A percentile compares a stretch with the other conserved stretches of the same genome.
Evolutionary conservation across 768 basidiomycete species (phyloP).

Genomic region (Leucocoprinus sp.): DNA sequence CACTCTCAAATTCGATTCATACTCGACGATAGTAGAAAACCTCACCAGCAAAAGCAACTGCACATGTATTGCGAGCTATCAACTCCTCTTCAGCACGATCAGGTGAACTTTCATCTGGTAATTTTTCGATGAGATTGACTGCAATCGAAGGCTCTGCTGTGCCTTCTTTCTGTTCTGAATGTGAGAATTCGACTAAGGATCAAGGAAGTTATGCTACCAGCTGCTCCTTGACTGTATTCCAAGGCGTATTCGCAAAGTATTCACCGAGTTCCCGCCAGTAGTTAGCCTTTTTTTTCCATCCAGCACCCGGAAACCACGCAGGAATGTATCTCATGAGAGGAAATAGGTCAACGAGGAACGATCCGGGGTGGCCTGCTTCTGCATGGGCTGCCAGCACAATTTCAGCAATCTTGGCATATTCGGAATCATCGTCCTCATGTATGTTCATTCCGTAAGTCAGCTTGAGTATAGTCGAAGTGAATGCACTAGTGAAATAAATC

Average conservation of each 20-base stretch:
- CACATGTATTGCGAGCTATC: constrained; percentile 2
- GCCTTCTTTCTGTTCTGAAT: neutral
- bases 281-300: constrained; percentile 27
- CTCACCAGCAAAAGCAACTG: constrained; percentile 7
- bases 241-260: constrained; percentile 27
- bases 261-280: constrained; percentile 21
- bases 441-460: constrained; percentile 27
- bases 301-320: constrained; percentile 29
- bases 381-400: constrained; percentile 19
- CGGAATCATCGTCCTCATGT: constrained; percentile 23
- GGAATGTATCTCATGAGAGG: constrained; percentile 30
- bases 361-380: constrained; percentile 22
- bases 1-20: neutral
- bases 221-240: constrained; percentile 18
- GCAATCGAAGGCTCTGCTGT: constrained; percentile 2
- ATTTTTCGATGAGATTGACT: neutral
- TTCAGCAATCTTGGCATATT: constrained; percentile 24
- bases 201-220: constrained; percentile 14
- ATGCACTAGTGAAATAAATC: constrained; percentile 20
- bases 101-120: constrained; percentile 2
- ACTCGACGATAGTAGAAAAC: neutral
- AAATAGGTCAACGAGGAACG: constrained; percentile 27
- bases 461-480: constrained; percentile 21
- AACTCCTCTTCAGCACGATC: constrained; percentile 1
- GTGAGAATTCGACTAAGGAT: neutral